Evolutionary conservation across 2,329 filamentous ascomycete genomes (phyloP), one percentile per base, ranked within the genome.

Genomic region (Neofusicoccum umdonicola): DNA sequence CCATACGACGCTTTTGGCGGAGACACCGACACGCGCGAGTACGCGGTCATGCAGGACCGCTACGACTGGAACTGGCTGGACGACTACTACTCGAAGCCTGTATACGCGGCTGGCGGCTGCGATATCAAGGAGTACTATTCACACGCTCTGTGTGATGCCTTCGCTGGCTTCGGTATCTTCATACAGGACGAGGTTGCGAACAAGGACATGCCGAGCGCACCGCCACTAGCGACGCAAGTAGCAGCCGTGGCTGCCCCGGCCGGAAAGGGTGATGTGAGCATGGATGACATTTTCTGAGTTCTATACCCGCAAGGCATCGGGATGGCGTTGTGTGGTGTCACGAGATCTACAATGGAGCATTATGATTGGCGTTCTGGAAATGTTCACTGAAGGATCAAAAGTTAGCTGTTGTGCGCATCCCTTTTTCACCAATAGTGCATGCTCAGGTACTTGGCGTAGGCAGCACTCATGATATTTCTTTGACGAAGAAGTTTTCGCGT

Each of bases 1-100:
- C 89, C 92, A 0, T 97, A 96, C 79, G 93, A 97, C 79, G 90
- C 94, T 0, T 97, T 95, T 74, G 92, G 88, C 44, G 95, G 92
- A 0, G 79, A 93, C 67, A 79, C 85, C 52, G 85, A 93, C 60
- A 82, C 83, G 9, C 73, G 73, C 27, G 83, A 89, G 69, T 89
- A 93, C 70, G 94, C 92, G 72, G 81, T 84, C 9, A 73, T 96
- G 42, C 85, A 88, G 68, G 84, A 86, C 57, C 80, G 84, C 47
- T 97, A 97, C 76, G 85, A 88, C 47, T 92, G 91, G 73, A 85
- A 89, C 52, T 92, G 88, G 83, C 81, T 96, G 62, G 88, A 90
- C 50, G 81, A 82, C 27, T 85, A 88, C 37, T 85, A 88, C 64
- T 85, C 85, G 45, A 89, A 93, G 73, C 79, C 84, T 2, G 82